A percentile compares a stretch with the other conserved stretches of the same genome.
These are phyloP conservation scores for Rhinocladiella mackenziei DNA, from an alignment of 2,329 filamentous ascomycete species.

Conservation along the genomic window DNA sequence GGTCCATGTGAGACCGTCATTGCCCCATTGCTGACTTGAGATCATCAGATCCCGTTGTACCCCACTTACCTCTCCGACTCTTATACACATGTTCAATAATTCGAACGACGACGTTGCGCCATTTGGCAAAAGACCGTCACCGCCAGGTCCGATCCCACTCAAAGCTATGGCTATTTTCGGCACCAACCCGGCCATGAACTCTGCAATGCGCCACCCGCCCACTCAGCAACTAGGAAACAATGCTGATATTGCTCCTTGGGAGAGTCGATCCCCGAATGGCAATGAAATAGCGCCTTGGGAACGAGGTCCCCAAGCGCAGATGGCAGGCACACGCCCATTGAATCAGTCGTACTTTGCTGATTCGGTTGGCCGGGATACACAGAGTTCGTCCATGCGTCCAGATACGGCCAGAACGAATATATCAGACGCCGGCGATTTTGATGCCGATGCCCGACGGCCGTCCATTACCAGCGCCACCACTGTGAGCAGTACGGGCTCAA, in stretches of 20 bases:
- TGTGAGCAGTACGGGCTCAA: constrained; percentile 79
- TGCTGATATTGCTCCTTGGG: constrained; percentile 34
- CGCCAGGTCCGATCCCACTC: constrained; percentile 2
- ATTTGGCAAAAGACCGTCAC: constrained; percentile 6
- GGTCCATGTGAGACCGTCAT: too few relatives aligned
- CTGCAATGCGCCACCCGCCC: constrained; percentile 25
- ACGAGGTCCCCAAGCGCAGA: constrained; percentile 27
- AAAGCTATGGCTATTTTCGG: constrained; percentile 24
- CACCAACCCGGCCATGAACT: constrained; percentile 24
- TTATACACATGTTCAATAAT: background rate
- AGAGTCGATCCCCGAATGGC: constrained; percentile 28
- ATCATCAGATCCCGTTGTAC: too few relatives aligned
- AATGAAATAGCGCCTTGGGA: constrained; percentile 33
- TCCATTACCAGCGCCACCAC: constrained; percentile 85
- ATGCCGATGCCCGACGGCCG: constrained; percentile 71
- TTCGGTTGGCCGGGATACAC: constrained; percentile 39
- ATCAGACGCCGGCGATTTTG: constrained; percentile 60
- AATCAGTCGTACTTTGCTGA: constrained; percentile 27
- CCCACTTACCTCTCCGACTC: constrained; percentile 2
- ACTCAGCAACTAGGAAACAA: constrained; percentile 11
- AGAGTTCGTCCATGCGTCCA: constrained; percentile 65
- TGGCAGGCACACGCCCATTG: constrained; percentile 23
- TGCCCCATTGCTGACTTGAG: constrained; percentile 8
- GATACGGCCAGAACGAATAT: constrained; percentile 50
- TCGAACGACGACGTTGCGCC: constrained; percentile 9